phyloP scores from a whole-genome alignment of 2,329 filamentous ascomycete species.

The Arthrobotrys megalospora region DNA sequence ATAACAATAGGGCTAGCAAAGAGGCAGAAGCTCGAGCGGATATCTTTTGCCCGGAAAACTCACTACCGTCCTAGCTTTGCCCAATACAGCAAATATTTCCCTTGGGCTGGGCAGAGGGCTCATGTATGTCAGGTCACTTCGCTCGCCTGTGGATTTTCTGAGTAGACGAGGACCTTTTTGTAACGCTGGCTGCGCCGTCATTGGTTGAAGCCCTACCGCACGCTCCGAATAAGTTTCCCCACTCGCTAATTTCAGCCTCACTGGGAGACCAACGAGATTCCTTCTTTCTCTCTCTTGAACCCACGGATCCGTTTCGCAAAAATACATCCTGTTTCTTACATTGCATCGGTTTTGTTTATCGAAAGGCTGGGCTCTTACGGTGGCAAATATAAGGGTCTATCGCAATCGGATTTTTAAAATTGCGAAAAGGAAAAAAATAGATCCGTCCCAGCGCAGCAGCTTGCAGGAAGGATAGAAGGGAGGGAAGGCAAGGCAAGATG shows the following conservation, averaged over 20 bases:
- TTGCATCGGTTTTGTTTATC: background rate
- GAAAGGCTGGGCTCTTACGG: constrained; percentile 20
- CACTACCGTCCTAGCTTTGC: constrained; percentile 18
- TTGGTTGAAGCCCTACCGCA: constrained; percentile 38
- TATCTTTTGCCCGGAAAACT: constrained; percentile 7
- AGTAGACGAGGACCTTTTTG: constrained; percentile 24
- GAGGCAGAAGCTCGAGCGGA: constrained; percentile 6
- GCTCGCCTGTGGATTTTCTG: constrained; percentile 35
- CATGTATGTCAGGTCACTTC: constrained; percentile 50
- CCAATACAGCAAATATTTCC: constrained; percentile 56
- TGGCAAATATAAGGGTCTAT: constrained; percentile 29
- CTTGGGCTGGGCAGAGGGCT: constrained; percentile 11
- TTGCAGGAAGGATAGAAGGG: constrained; percentile 24
- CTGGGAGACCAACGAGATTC: constrained; percentile 39
- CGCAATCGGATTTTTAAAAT: constrained; percentile 29
- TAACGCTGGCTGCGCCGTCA: constrained; percentile 56
- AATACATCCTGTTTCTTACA: constrained; percentile 5
- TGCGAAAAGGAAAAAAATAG: constrained; percentile 25
- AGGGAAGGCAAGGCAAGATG: constrained; percentile 26
- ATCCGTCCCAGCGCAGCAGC: constrained; percentile 21
- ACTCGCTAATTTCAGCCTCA: constrained; percentile 61
- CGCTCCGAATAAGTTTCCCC: constrained; percentile 42
- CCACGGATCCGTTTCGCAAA: constrained; percentile 17
- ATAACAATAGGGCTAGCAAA: constrained; percentile 17
- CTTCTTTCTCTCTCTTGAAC: background rate